Base-by-base conservation (phyloP, 2,329 filamentous ascomycete species). In the Pseudocercospora fijiensis region DNA sequence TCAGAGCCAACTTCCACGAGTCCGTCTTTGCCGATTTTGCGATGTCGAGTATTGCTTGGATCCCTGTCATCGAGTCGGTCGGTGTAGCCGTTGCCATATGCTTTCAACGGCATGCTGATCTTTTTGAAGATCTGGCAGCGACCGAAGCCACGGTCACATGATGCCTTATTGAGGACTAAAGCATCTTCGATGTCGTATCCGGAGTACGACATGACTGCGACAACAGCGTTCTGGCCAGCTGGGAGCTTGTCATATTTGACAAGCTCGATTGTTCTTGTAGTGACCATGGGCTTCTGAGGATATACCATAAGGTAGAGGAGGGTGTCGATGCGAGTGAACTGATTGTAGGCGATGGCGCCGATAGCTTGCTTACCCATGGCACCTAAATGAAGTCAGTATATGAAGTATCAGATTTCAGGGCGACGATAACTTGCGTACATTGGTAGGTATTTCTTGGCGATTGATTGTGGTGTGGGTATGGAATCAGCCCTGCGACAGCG, bases 281-380 rank as follows among this genome's bases (percentile, higher is more conserved):
- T 96, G 66, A 98, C 94, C 89, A 99, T 95, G 1, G 95, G 95
- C 71, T 96, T 88, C 75, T 99, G 96, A 6, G 95, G 95, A 74
- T 99, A 99, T 3, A 99, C 95, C 81, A 99, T 91, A 1, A 96
- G 90, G 76, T 97, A 98, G 6, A 99, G 86, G 16, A 99, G 83
- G 0, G 94, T 98, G 74, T 99, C 95, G 76, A 99, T 97, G 62
- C 95, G 89, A 72, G 94, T 91, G 80, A 97, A 96, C 77, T 99
- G 95, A 75, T 99, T 99, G 75, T 96, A 96, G 16, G 94, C 95
- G 75, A 99, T 98, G 33, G 94, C 93, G 33, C 95, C 95, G 76
- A 99, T 98, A 43, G 95, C 95, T 90, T 99, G 95, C 81, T 99
- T 99, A 85, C 95, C 95, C 95, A 99, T 99, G 79, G 95, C 95